A percentile compares a stretch with the other conserved stretches of the same genome.
Conservation (phyloP, 2,329 filamentous ascomycete genomes). For the Claviceps humidiphila region DNA sequence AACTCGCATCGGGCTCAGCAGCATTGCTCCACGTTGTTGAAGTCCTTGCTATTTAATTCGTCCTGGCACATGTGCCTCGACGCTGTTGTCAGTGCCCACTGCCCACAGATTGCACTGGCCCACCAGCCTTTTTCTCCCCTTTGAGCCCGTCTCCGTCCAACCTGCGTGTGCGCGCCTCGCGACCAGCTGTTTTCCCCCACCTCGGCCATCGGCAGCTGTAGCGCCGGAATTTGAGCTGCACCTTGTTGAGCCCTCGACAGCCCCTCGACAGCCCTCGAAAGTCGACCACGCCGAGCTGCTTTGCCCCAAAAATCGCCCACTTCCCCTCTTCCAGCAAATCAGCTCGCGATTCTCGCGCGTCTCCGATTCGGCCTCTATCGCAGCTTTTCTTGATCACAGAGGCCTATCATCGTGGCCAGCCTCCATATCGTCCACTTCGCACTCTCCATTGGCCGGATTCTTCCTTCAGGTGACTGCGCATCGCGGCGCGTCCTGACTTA, state of each 20-base stretch:
- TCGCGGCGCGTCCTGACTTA: conserved; percentile 6
- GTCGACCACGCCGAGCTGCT: conserved; percentile 1
- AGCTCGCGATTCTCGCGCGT: conserved; percentile 27
- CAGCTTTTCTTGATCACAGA: conserved; percentile 26
- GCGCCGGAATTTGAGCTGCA: conserved; percentile 4
- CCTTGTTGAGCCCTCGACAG: conserved; percentile 3
- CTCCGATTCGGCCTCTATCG: conserved; percentile 19
- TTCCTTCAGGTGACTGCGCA: conserved; percentile 38
- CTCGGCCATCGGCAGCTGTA: conserved; percentile 7
- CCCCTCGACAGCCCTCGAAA: conserved; percentile 1
- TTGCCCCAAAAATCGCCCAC: conserved; percentile 10
- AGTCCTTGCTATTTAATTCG: not conserved
- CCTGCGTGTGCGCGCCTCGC: not conserved
- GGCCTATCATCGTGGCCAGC: conserved; percentile 40
- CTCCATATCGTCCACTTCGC: conserved; percentile 25
- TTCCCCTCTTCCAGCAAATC: conserved; percentile 31
- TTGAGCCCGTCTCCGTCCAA: not conserved
- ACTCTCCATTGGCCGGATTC: conserved; percentile 32
- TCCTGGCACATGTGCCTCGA: not conserved
- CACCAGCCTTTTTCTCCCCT: not conserved
- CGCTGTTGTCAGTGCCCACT: not conserved
- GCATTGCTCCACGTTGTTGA: not conserved
- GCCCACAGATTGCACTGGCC: not conserved
- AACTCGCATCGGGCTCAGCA: not conserved
- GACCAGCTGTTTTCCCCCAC: conserved; percentile 1